Evolutionary conservation across 441 rosid species (phyloP), one percentile per base, ranked within the genome.

Genomic region (Eutrema salsugineum): DNA sequence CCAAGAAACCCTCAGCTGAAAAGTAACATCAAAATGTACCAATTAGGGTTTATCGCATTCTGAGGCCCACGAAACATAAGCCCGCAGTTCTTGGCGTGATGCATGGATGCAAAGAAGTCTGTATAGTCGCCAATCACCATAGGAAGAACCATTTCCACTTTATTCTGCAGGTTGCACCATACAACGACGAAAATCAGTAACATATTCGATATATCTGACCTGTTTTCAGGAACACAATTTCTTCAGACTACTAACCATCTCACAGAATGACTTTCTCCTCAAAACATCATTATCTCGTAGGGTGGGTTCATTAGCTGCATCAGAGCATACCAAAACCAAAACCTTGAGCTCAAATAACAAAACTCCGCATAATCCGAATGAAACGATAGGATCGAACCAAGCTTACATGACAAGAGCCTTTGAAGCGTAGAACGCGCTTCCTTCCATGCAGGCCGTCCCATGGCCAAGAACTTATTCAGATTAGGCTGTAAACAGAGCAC

Each of bases 391-490:
- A 62, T 24, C 15, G 47, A 24, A 71, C 55, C 5, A 50, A 78
- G 9, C 80, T 71, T 82, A 88, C 99, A 81, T 63, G 97, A 90
- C 54, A 94, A 57, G 20, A 94, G 76, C 78, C 80, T 88, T 61
- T 90, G 99, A 77, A 91, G 86, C 9, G 88, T 87, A 24, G 84
- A 73, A 3, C 99, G 99, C 64, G 99, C 99, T 81, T 94, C 97
- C 79, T 84, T 87, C 99, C 99, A 94, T 0, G 96, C 97, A 58
- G 99, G 96, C 46, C 90, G 79, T 22, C 99, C 97, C 93, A 90
- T 28, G 3, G 92, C 88, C 82, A 94, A 61, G 68, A 94, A 85
- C 66, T 86, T 91, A 78, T 91, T 94, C 78, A 94, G 81, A 77
- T 82, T 86, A 47, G 89, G 88, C 99, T 94, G 89, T 53, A 74